phyloP scores from a whole-genome alignment of 2,329 filamentous ascomycete species.

The Coniochaeta sp. region DNA sequence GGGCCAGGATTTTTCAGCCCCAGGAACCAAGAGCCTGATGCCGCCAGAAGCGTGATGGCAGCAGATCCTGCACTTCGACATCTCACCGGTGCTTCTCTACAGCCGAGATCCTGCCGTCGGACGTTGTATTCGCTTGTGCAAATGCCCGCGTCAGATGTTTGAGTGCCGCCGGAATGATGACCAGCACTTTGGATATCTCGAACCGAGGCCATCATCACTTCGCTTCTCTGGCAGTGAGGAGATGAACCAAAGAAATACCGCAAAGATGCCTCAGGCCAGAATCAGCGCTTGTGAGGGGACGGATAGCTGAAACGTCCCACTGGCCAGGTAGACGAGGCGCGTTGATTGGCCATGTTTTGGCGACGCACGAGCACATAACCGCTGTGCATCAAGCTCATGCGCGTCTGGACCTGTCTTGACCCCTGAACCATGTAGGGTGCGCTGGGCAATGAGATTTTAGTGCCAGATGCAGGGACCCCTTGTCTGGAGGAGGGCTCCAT shows the following conservation, averaged over 20 bases:
- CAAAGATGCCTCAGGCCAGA: background rate
- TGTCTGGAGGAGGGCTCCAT: background rate
- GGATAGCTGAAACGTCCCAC: constrained; percentile 19
- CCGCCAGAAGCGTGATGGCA: too few species aligned
- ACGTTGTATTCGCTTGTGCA: too few species aligned
- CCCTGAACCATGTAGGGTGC: background rate
- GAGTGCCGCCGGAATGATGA: too few species aligned
- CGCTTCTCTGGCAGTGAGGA: too few species aligned
- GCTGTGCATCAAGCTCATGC: constrained; percentile 23
- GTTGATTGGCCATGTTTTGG: constrained; percentile 18
- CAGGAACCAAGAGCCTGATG: too few species aligned
- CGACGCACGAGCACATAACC: constrained; percentile 25
- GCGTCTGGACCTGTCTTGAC: constrained; percentile 8
- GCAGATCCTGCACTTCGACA: too few species aligned
- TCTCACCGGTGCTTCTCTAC: too few species aligned
- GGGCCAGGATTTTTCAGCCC: background rate
- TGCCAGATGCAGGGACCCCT: background rate
- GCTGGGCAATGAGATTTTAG: constrained; percentile 3
- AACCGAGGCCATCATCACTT: too few species aligned
- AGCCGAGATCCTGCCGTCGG: too few species aligned
- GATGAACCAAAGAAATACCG: constrained; percentile 2
- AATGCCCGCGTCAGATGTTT: too few species aligned
- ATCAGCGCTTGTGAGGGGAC: constrained; percentile 7
- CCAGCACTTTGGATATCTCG: too few species aligned
- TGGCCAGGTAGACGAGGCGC: constrained; percentile 3